Conservation (phyloP, 2,329 filamentous ascomycete genomes). For the Hortaea werneckii region DNA sequence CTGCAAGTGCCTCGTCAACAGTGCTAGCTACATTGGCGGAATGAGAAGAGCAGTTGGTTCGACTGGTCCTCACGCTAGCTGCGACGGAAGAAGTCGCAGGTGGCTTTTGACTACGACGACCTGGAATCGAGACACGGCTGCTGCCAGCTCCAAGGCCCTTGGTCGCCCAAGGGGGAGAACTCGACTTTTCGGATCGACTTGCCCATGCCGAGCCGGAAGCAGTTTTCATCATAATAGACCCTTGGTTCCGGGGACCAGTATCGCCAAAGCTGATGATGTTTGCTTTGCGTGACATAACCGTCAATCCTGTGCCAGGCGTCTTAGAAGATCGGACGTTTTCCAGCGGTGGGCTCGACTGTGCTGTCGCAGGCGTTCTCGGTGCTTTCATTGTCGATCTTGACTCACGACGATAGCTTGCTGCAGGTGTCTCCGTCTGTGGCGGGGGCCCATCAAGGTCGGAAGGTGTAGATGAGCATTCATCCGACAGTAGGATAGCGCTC, state of each 20-base stretch:
- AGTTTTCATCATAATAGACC: conserved; percentile 6
- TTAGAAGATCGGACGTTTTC: not conserved
- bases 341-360: conserved; percentile 6
- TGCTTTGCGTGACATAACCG: conserved; percentile 11
- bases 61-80: conserved; percentile 1
- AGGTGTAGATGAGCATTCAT: not conserved
- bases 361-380: conserved; percentile 7
- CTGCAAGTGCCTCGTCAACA: conserved; percentile 10
- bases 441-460: no score
- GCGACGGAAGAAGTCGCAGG: conserved; percentile 6
- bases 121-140: conserved; percentile 1
- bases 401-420: no score
- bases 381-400: not conserved
- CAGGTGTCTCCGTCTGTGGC: no score
- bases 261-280: conserved; percentile 19
- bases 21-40: conserved; percentile 9
- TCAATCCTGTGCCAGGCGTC: not conserved
- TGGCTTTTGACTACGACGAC: conserved; percentile 2
- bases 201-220: not conserved
- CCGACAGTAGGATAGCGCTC: conserved; percentile 3
- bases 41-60: not conserved
- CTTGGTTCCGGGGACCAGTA: conserved; percentile 24
- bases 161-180: not conserved
- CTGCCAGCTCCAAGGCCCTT: not conserved
- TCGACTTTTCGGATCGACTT: not conserved